These are phyloP conservation scores for Tothia fuscella DNA, from an alignment of 2,329 filamentous ascomycete genomes.

Conservation along the genomic window DNA sequence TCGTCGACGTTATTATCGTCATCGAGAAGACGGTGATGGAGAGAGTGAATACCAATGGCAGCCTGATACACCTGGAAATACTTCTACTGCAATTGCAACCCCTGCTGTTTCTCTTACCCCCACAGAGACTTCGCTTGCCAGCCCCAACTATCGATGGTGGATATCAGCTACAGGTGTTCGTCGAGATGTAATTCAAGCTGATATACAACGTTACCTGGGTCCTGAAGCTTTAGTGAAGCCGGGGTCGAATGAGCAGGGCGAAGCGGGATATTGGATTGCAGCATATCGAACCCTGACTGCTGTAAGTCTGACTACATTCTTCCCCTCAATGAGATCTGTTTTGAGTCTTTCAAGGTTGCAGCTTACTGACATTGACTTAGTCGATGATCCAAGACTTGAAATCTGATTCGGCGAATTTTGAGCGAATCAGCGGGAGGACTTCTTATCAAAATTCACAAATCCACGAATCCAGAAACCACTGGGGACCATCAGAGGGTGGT, in stretches of 20 bases:
- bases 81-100: too few species aligned
- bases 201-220: conserved; percentile 40
- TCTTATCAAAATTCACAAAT: conserved; percentile 34
- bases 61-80: too few species aligned
- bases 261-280: conserved; percentile 38
- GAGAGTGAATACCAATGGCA: too few species aligned
- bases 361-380: too few species aligned
- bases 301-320: conserved; percentile 25
- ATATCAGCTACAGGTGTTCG: conserved; percentile 38
- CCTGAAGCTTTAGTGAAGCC: conserved; percentile 39
- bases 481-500: conserved; percentile 20
- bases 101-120: too few species aligned
- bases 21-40: too few species aligned
- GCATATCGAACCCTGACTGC: conserved; percentile 39
- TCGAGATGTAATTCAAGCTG: conserved; percentile 39
- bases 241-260: conserved; percentile 34
- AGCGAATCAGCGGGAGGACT: conserved; percentile 31
- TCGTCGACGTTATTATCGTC: too few species aligned
- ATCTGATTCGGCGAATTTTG: conserved; percentile 35
- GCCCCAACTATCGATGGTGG: conserved; percentile 36
- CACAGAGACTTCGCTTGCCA: too few species aligned
- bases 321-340: too few species aligned
- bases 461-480: conserved; percentile 31
- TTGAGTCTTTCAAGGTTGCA: too few species aligned
- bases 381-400: conserved; percentile 40